These are phyloP conservation scores for Penicillium turbatum DNA, from an alignment of 495 filamentous ascomycete genomes.

Conservation along the genomic window DNA sequence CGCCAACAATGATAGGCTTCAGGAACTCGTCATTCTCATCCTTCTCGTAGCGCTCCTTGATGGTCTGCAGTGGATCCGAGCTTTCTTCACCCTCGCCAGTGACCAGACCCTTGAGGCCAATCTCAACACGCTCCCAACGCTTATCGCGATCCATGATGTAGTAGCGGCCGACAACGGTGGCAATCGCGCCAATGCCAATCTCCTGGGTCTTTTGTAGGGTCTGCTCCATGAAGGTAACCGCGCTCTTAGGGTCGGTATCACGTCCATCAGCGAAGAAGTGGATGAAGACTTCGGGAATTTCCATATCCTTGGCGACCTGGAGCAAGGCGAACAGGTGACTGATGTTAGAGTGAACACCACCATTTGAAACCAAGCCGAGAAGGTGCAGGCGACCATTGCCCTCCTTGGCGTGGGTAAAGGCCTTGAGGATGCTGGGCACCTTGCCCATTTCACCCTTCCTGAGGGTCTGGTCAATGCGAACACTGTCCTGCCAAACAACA, in stretches of 20 bases:
- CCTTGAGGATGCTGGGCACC: slow-evolving; percentile 71
- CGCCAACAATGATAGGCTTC: slow-evolving; percentile 92
- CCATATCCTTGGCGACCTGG: slow-evolving; percentile 79
- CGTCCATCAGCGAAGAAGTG: slow-evolving; percentile 99
- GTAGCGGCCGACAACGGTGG: slow-evolving; percentile 94
- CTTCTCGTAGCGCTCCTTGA: slow-evolving; percentile 82
- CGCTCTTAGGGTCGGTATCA: slow-evolving; percentile 94
- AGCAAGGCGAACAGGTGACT: slow-evolving; percentile 84
- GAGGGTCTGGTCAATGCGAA: slow-evolving; percentile 92
- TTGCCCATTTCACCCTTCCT: slow-evolving; percentile 81
- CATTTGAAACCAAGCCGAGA: slow-evolving; percentile 84
- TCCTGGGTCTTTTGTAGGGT: slow-evolving; percentile 74
- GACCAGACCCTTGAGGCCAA: slow-evolving; percentile 83
- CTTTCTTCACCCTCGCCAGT: slow-evolving; percentile 80
- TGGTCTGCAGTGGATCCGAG: slow-evolving; percentile 77
- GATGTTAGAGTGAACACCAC: slow-evolving; percentile 95
- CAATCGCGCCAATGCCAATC: slow-evolving; percentile 79
- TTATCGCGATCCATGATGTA: slow-evolving; percentile 99
- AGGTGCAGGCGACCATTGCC: slow-evolving; percentile 90
- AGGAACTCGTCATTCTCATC: slow-evolving; percentile 95
- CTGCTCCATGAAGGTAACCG: slow-evolving; percentile 78
- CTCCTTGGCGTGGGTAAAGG: slow-evolving; percentile 76
- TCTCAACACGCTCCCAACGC: slow-evolving; percentile 91
- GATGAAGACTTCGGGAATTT: slow-evolving; percentile 87
- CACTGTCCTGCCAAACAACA: slow-evolving; percentile 99